Evolutionary conservation across 768 basidiomycete genomes (phyloP).

Genomic region (Chalciporus pseudorubinellus): DNA sequence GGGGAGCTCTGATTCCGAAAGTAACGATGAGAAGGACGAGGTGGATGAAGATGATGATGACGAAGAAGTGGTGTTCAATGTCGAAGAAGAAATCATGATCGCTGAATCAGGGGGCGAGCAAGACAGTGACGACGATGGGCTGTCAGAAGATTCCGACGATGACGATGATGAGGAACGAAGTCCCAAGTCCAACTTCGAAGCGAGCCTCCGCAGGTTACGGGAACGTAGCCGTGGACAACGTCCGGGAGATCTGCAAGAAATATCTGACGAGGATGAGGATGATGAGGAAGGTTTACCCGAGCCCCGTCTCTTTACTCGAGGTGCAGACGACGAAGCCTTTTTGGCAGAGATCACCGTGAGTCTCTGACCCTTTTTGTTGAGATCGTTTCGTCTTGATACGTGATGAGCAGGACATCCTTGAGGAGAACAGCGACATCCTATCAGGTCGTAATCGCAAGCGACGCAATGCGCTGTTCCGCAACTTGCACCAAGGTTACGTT

Average conservation of each 20-base stretch:
- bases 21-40: slow-evolving; percentile 29
- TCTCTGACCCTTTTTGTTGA: background rate
- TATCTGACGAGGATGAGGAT: slow-evolving; percentile 22
- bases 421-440: slow-evolving; percentile 54
- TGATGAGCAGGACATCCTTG: slow-evolving; percentile 61
- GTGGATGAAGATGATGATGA: slow-evolving; percentile 34
- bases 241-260: slow-evolving; percentile 9
- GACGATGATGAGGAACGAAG: slow-evolving; percentile 30
- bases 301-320: slow-evolving; percentile 34
- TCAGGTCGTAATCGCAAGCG: slow-evolving; percentile 44
- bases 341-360: slow-evolving; percentile 55
- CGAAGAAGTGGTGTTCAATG: slow-evolving; percentile 38
- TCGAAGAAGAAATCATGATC: slow-evolving; percentile 48
- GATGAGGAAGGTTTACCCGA: slow-evolving; percentile 33
- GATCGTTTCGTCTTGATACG: slow-evolving; percentile 1
- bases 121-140: slow-evolving; percentile 21
- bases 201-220: slow-evolving; percentile 35
- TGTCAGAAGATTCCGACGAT: slow-evolving; percentile 29
- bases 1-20: slow-evolving; percentile 27
- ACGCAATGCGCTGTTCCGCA: slow-evolving; percentile 56
- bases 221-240: slow-evolving; percentile 16
- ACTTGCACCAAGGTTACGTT: slow-evolving; percentile 57
- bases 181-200: slow-evolving; percentile 36
- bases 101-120: slow-evolving; percentile 27
- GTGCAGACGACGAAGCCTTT: slow-evolving; percentile 58